Evolutionary conservation across 106 monocot species (phyloP).

Genomic region (Apostasia shenzhenica): DNA sequence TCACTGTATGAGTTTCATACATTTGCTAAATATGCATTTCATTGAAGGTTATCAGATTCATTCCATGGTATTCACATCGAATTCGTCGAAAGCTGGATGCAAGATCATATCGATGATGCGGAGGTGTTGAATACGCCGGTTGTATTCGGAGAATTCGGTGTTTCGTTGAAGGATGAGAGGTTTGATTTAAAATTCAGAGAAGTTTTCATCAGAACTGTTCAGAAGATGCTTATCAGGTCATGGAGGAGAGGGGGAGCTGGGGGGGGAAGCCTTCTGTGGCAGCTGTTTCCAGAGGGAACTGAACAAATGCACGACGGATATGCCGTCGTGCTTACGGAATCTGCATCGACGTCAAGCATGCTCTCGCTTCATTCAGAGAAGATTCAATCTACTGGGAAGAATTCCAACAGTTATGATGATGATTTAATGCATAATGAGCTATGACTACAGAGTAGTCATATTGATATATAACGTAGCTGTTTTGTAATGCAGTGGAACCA

Average conservation of each 20-base stretch:
- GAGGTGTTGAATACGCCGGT: slow-evolving; percentile 65
- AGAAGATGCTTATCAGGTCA: slow-evolving; percentile 39
- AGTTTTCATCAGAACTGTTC: slow-evolving; percentile 46
- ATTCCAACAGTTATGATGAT: background rate
- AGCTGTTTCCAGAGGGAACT: slow-evolving; percentile 77
- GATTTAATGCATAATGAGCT: background rate
- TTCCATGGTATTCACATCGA: slow-evolving; percentile 33
- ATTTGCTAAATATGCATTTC: background rate
- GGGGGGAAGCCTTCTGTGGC: slow-evolving; percentile 82
- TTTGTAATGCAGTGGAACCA: no score
- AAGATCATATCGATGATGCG: slow-evolving; percentile 74
- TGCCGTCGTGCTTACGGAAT: slow-evolving; percentile 45
- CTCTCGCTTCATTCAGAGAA: slow-evolving; percentile 39
- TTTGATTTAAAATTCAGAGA: slow-evolving; percentile 46
- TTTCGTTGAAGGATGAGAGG: slow-evolving; percentile 37
- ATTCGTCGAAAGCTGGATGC: slow-evolving; percentile 71
- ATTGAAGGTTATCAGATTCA: slow-evolving; percentile 41
- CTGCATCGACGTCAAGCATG: slow-evolving; percentile 25
- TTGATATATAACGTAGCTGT: no score
- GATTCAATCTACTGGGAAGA: slow-evolving; percentile 13
- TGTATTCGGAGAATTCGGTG: slow-evolving; percentile 72
- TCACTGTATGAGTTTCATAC: background rate
- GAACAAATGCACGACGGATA: slow-evolving; percentile 95
- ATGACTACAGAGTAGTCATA: background rate
- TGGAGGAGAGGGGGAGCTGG: slow-evolving; percentile 40